These are phyloP conservation scores for Nicotiana rustica DNA, from an alignment of 305 asterid species.

Conservation along the genomic window DNA sequence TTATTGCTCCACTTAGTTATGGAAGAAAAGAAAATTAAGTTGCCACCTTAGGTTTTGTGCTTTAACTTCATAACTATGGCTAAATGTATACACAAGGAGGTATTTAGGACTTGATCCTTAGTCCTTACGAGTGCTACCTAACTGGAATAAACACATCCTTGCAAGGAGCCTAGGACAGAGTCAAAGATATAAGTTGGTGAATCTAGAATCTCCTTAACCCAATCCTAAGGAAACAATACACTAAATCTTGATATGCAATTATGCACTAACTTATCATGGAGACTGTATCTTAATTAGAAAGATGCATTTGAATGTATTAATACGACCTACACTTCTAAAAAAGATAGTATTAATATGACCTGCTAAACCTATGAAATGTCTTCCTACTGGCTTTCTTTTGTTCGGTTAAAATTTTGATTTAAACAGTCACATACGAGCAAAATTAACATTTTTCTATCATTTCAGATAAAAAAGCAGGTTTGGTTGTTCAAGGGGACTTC, in stretches of 20 bases:
- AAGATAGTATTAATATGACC: background rate
- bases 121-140: background rate
- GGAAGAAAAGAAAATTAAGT: background rate
- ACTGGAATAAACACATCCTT: background rate
- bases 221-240: background rate
- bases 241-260: no score
- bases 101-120: background rate
- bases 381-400: no score
- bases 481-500: no score
- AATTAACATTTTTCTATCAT: no score
- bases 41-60: background rate
- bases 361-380: background rate
- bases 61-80: background rate
- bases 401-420: no score
- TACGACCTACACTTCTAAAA: no score
- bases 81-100: background rate
- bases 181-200: background rate
- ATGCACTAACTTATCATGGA: background rate
- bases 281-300: background rate
- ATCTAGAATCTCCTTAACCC: background rate
- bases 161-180: background rate
- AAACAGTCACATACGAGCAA: no score
- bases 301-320: background rate
- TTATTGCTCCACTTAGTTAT: background rate
- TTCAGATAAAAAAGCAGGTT: no score